These are phyloP conservation scores for Hypholoma sublateritium DNA, from an alignment of 768 basidiomycete species.

Conservation along the genomic window DNA sequence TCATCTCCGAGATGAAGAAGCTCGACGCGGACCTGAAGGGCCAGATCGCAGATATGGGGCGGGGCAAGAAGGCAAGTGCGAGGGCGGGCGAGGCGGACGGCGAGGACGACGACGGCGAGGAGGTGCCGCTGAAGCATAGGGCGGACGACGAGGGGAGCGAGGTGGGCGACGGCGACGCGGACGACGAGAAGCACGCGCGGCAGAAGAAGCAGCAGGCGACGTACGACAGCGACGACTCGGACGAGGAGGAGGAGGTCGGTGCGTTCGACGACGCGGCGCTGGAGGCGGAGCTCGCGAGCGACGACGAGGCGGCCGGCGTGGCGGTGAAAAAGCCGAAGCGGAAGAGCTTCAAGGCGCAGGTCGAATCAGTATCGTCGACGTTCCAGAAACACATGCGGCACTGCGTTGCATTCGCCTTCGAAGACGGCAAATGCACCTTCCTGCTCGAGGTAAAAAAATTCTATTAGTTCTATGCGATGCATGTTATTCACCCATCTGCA, in stretches of 20 bases:
- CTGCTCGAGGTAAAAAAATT: slow-evolving; percentile 69
- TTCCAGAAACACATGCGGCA: slow-evolving; percentile 63
- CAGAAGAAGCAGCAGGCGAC: slow-evolving; percentile 74
- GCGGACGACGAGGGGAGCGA: slow-evolving; percentile 72
- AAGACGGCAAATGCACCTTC: slow-evolving; percentile 66
- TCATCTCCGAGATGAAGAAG: slow-evolving; percentile 82
- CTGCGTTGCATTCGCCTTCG: slow-evolving; percentile 75
- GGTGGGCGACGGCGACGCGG: slow-evolving; percentile 80
- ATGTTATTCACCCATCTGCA: slow-evolving; percentile 29
- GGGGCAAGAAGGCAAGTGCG: slow-evolving; percentile 58
- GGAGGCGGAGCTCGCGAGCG: slow-evolving; percentile 62
- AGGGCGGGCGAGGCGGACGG: slow-evolving; percentile 52
- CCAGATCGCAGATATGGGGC: slow-evolving; percentile 81
- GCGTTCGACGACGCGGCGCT: slow-evolving; percentile 57
- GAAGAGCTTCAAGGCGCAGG: slow-evolving; percentile 38
- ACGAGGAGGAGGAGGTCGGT: slow-evolving; percentile 40
- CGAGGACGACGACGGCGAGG: slow-evolving; percentile 43
- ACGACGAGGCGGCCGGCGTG: slow-evolving; percentile 37
- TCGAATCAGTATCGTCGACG: slow-evolving; percentile 41
- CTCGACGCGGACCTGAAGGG: slow-evolving; percentile 75
- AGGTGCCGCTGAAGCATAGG: slow-evolving; percentile 29
- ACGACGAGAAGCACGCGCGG: slow-evolving; percentile 69
- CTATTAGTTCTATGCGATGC: neutral
- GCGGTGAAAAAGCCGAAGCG: slow-evolving; percentile 25
- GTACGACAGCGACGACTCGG: slow-evolving; percentile 69